Conservation (phyloP, 2,329 filamentous ascomycete genomes). For the Epichloe amarillans region DNA sequence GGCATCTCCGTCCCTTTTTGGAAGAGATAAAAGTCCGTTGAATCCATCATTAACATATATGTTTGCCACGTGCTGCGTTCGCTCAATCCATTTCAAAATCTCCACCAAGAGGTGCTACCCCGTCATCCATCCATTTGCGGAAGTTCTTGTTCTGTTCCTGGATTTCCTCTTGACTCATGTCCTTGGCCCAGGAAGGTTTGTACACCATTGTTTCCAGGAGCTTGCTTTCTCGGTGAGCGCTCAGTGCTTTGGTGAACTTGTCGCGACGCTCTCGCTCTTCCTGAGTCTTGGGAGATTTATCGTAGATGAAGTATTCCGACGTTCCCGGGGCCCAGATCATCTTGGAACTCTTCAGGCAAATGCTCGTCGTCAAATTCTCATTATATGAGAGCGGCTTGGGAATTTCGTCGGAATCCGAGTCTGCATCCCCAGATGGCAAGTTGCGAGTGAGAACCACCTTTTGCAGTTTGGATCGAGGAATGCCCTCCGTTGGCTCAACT, state of each 20-base stretch:
- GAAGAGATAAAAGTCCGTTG: not conserved
- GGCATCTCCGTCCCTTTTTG: not conserved
- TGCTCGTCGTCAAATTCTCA: conserved; percentile 57
- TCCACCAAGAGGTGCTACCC: conserved; percentile 19
- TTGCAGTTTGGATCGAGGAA: conserved; percentile 49
- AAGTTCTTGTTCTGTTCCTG: conserved; percentile 58
- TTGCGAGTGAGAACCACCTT: conserved; percentile 61
- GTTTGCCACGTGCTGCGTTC: not conserved
- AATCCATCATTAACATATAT: not conserved
- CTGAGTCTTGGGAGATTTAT: conserved; percentile 51
- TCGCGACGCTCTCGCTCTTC: conserved; percentile 44
- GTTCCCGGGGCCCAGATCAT: conserved; percentile 63
- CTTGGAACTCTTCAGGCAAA: conserved; percentile 67
- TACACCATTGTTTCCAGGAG: conserved; percentile 70
- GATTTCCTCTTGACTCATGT: conserved; percentile 65
- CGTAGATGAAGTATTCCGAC: conserved; percentile 59
- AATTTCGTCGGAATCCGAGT: conserved; percentile 49
- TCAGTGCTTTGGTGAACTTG: conserved; percentile 37
- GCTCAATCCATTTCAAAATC: conserved; percentile 4
- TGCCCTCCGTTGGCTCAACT: conserved; percentile 74
- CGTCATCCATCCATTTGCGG: conserved; percentile 39
- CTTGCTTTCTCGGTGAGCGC: conserved; percentile 54
- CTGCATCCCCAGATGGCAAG: conserved; percentile 46
- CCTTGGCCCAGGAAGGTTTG: conserved; percentile 69
- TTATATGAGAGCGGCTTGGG: conserved; percentile 48